Evolutionary conservation across 2,329 filamentous ascomycete genomes (phyloP).

Genomic region (Diplodia mutila): DNA sequence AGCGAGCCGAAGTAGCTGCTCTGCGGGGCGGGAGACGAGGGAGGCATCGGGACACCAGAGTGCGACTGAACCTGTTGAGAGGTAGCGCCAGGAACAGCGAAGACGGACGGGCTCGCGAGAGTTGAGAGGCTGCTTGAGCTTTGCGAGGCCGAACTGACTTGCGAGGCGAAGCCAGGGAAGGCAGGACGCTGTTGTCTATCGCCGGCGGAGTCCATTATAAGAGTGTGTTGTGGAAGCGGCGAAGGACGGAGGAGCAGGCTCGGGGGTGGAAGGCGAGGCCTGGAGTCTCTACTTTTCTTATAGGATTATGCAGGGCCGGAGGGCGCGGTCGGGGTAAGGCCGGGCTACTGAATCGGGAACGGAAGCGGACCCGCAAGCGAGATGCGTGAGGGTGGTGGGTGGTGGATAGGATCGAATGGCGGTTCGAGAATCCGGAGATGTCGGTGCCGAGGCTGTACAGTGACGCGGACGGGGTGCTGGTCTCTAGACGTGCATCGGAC

Average conservation of each 20-base stretch:
- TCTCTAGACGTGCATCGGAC: constrained; percentile 5
- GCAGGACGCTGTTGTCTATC: constrained; percentile 25
- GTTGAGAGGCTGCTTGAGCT: constrained; percentile 50
- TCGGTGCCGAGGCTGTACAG: constrained; percentile 1
- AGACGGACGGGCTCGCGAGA: constrained; percentile 33
- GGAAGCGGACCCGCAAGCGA: constrained; percentile 20
- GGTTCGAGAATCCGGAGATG: constrained; percentile 14
- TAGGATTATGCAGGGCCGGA: constrained; percentile 3
- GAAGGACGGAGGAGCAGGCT: not conserved
- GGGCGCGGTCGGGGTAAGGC: constrained; percentile 6
- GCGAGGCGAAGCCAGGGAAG: constrained; percentile 24
- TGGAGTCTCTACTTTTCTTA: constrained; percentile 17
- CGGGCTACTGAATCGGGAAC: constrained; percentile 16
- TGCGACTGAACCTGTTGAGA: constrained; percentile 13
- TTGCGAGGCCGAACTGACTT: constrained; percentile 40
- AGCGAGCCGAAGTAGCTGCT: constrained; percentile 40
- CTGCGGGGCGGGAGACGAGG: constrained; percentile 40
- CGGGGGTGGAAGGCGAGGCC: not conserved
- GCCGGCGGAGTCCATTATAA: constrained; percentile 19
- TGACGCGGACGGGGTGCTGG: not conserved
- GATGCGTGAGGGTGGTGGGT: constrained; percentile 13
- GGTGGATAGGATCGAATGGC: constrained; percentile 1
- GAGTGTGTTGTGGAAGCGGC: not conserved
- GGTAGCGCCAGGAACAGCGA: constrained; percentile 28
- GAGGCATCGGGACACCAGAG: constrained; percentile 31